Evolutionary conservation across 2,329 filamentous ascomycete species (phyloP).

Genomic region (Akanthomyces dipterigenus): DNA sequence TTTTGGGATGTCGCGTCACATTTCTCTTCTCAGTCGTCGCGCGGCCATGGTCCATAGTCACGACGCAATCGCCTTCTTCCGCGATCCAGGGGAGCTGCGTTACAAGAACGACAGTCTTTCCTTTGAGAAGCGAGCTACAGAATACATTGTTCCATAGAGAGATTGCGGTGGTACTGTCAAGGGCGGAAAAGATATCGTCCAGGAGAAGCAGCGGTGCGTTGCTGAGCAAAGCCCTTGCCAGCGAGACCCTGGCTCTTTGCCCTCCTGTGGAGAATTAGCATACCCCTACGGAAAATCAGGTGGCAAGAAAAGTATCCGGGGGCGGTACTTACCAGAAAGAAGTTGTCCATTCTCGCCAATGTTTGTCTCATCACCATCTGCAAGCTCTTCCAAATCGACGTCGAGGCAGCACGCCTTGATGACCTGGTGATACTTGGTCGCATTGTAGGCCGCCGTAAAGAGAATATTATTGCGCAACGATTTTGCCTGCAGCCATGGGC

Average conservation of each 20-base stretch:
- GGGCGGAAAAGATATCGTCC: slow-evolving; percentile 53
- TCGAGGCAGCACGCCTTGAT: slow-evolving; percentile 48
- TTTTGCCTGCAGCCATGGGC: slow-evolving; percentile 50
- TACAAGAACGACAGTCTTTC: slow-evolving; percentile 47
- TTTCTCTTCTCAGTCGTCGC: background rate
- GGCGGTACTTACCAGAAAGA: background rate
- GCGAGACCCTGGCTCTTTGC: slow-evolving; percentile 48
- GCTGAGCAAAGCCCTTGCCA: slow-evolving; percentile 52
- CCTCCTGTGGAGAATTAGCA: slow-evolving; percentile 22
- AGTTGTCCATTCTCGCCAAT: slow-evolving; percentile 42
- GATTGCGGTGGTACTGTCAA: slow-evolving; percentile 50
- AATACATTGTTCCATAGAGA: slow-evolving; percentile 53
- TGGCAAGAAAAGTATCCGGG: slow-evolving; percentile 15
- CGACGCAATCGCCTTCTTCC: slow-evolving; percentile 33
- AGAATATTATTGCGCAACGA: slow-evolving; percentile 47
- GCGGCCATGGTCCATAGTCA: slow-evolving; percentile 32
- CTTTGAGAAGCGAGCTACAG: slow-evolving; percentile 45
- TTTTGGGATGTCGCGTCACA: background rate
- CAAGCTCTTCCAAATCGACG: slow-evolving; percentile 44
- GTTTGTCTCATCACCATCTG: slow-evolving; percentile 42
- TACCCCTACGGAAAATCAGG: slow-evolving; percentile 41
- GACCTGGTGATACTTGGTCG: slow-evolving; percentile 41
- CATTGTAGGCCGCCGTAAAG: slow-evolving; percentile 34
- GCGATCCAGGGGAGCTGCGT: slow-evolving; percentile 39
- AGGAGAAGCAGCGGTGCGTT: slow-evolving; percentile 47